Conservation (phyloP, 108 stramenopile genomes). For the Chaetoceros tenuissimus region DNA sequence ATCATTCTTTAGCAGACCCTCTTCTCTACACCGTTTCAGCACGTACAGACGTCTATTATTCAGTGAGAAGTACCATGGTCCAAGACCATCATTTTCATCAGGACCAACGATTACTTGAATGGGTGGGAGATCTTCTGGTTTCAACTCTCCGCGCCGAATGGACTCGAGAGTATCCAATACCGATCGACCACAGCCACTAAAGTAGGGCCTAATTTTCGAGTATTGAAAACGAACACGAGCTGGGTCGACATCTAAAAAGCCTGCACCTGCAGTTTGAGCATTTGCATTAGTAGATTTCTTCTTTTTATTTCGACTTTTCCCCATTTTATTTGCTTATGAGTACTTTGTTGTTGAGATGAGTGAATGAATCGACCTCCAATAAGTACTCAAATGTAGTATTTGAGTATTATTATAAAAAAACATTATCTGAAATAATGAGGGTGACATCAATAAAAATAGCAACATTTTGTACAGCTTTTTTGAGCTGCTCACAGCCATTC, state of each 20-base stretch:
- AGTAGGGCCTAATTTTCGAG: conserved; percentile 75
- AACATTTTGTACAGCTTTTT: too few species aligned
- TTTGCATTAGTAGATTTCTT: neutral
- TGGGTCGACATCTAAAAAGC: conserved; percentile 60
- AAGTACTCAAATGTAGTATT: too few species aligned
- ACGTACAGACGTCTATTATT: conserved; percentile 92
- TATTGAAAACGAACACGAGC: conserved; percentile 82
- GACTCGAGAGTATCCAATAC: conserved; percentile 65
- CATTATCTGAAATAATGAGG: too few species aligned
- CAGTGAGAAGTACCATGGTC: conserved; percentile 83
- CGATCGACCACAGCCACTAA: conserved; percentile 83
- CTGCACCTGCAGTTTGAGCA: conserved; percentile 1
- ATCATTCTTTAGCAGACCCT: conserved; percentile 49
- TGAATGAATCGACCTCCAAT: too few species aligned
- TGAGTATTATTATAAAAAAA: too few species aligned
- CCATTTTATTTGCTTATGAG: too few species aligned
- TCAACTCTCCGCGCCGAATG: conserved; percentile 53
- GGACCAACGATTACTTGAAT: conserved; percentile 82
- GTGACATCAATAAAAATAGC: too few species aligned
- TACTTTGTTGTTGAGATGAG: too few species aligned
- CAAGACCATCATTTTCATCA: conserved; percentile 37
- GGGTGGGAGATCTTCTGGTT: conserved; percentile 62
- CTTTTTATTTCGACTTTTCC: neutral
- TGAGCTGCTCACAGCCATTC: too few species aligned
- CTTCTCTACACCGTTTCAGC: conserved; percentile 70